These are phyloP conservation scores for Mikania micrantha DNA, from an alignment of 129 eudicot species.

Conservation along the genomic window DNA sequence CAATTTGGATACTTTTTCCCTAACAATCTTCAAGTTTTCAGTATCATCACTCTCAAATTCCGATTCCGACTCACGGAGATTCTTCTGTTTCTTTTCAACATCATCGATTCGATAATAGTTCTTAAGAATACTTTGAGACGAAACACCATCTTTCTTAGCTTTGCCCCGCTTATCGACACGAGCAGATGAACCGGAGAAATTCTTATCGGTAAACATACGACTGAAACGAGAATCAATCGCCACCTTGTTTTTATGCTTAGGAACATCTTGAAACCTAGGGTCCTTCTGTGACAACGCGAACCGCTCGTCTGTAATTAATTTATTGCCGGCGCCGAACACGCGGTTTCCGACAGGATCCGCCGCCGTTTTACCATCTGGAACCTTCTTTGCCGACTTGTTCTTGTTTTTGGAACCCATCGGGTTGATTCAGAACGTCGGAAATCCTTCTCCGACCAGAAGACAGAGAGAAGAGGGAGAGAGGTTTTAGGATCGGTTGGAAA, in stretches of 20 bases:
- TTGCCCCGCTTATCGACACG: conserved; percentile 75
- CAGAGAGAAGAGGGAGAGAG: background rate
- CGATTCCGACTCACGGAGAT: background rate
- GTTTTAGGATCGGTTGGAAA: background rate
- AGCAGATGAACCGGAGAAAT: conserved; percentile 49
- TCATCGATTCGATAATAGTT: conserved; percentile 46
- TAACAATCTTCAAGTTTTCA: conserved; percentile 13
- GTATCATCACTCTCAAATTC: conserved; percentile 16
- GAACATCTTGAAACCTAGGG: conserved; percentile 71
- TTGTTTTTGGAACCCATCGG: conserved; percentile 49
- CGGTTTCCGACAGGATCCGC: background rate
- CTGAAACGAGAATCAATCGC: conserved; percentile 66
- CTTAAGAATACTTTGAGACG: conserved; percentile 35
- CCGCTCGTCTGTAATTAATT: conserved; percentile 52
- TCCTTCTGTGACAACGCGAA: conserved; percentile 60
- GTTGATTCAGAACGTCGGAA: conserved; percentile 1
- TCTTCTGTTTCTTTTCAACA: conserved; percentile 1
- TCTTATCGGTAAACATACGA: conserved; percentile 61
- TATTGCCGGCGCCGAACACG: conserved; percentile 26
- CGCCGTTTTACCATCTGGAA: background rate
- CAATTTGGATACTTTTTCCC: background rate
- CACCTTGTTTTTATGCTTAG: conserved; percentile 54
- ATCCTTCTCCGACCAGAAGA: background rate
- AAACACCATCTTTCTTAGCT: conserved; percentile 20
- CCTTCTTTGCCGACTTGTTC: conserved; percentile 20